Conservation (phyloP, 2,329 filamentous ascomycete genomes). For the Clonostachys sp. region DNA sequence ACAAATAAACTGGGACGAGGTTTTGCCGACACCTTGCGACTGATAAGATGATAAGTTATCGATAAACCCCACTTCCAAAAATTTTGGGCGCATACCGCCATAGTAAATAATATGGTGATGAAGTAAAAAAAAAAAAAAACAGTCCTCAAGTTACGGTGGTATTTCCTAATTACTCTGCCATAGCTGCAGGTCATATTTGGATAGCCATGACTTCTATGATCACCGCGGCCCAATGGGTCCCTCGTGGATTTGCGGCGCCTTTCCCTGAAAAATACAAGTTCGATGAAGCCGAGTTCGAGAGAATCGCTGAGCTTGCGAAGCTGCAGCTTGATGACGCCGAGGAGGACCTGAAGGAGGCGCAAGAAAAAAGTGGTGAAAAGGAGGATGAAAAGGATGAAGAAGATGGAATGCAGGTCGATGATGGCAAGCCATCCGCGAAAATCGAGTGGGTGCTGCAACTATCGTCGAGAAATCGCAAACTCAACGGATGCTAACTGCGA, state of each 20-base stretch:
- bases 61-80: constrained; percentile 32
- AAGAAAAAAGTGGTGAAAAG: constrained; percentile 30
- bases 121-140: too few relatives aligned
- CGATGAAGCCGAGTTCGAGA: constrained; percentile 69
- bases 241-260: constrained; percentile 69
- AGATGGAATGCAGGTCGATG: constrained; percentile 29
- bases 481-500: background rate
- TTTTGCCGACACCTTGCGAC: constrained; percentile 5
- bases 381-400: constrained; percentile 13
- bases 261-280: constrained; percentile 73
- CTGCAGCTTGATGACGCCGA: constrained; percentile 88
- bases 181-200: too few relatives aligned
- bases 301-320: constrained; percentile 70
- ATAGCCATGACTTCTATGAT: constrained; percentile 62
- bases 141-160: too few relatives aligned
- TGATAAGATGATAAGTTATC: constrained; percentile 19
- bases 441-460: constrained; percentile 24
- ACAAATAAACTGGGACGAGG: constrained; percentile 1
- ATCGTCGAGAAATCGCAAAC: background rate
- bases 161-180: too few relatives aligned
- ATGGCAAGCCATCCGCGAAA: constrained; percentile 19
- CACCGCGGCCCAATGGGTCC: constrained; percentile 71
- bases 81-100: constrained; percentile 13
- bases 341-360: constrained; percentile 74
- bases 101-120: too few relatives aligned